A percentile compares a stretch with the other conserved stretches of the same genome.
These are phyloP conservation scores for Ophiostoma fasciatum DNA, from an alignment of 2,329 filamentous ascomycete species.

Conservation along the genomic window DNA sequence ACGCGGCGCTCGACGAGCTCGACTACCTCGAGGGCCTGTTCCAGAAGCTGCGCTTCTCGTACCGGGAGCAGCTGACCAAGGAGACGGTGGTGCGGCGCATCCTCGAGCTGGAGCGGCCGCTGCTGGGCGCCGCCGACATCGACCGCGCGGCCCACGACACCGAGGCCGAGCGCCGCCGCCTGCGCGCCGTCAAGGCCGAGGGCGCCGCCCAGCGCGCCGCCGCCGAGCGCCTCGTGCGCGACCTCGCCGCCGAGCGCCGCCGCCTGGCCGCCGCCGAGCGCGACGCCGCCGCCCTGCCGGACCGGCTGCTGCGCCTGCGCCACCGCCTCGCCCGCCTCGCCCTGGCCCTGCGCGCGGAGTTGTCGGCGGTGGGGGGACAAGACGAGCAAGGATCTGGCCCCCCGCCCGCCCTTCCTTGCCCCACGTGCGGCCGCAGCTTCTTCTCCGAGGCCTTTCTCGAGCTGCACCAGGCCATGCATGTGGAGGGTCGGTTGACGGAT, in stretches of 20 bases:
- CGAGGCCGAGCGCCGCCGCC: conserved; percentile 50
- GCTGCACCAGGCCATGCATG: conserved; percentile 10
- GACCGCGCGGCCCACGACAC: conserved; percentile 56
- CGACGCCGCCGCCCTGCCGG: conserved; percentile 32
- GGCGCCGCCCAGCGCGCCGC: conserved; percentile 59
- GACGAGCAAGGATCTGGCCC: neutral
- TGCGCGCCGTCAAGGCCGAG: conserved; percentile 69
- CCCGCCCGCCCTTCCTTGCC: neutral
- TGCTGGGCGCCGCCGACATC: conserved; percentile 74
- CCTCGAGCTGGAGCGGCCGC: conserved; percentile 74
- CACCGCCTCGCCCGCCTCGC: conserved; percentile 31
- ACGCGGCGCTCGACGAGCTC: conserved; percentile 39
- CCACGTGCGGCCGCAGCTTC: conserved; percentile 6
- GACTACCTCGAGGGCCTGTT: conserved; percentile 90
- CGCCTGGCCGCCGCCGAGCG: conserved; percentile 34
- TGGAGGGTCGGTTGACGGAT: too few relatives aligned
- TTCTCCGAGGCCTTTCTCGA: conserved; percentile 8
- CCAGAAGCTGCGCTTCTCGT: conserved; percentile 89
- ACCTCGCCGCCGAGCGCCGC: conserved; percentile 32
- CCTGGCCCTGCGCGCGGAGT: conserved; percentile 50
- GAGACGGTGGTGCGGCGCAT: conserved; percentile 93
- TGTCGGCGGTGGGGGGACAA: conserved; percentile 46
- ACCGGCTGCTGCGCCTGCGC: conserved; percentile 15
- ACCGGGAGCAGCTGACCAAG: conserved; percentile 96
- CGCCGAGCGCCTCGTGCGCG: conserved; percentile 49